Conservation (phyloP, 352 stramenopile genomes). For the Pythium sukuiense region DNA sequence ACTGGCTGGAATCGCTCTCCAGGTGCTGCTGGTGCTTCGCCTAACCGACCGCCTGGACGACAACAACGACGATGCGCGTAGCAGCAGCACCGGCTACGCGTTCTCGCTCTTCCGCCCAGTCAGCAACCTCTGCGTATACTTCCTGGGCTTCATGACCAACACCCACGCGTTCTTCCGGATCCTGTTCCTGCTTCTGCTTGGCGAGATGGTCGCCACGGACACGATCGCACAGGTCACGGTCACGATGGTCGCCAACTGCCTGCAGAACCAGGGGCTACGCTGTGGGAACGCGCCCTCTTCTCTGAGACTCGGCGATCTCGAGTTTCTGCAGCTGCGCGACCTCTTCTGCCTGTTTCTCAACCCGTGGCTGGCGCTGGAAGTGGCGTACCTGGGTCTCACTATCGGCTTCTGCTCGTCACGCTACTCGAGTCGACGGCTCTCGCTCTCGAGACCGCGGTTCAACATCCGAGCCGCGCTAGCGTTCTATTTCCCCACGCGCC, state of each 20-base stretch:
- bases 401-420: constrained; percentile 58
- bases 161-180: constrained; percentile 60
- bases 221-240: constrained; percentile 54
- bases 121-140: constrained; percentile 43
- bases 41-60: constrained; percentile 22
- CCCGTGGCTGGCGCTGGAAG: constrained; percentile 57
- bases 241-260: constrained; percentile 55
- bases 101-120: constrained; percentile 51
- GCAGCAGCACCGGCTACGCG: constrained; percentile 30
- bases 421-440: constrained; percentile 55
- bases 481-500: constrained; percentile 38
- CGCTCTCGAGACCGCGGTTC: constrained; percentile 53
- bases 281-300: constrained; percentile 39
- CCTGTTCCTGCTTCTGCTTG: constrained; percentile 35
- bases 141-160: constrained; percentile 74
- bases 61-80: constrained; percentile 17
- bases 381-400: constrained; percentile 45
- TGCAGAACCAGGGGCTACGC: constrained; percentile 38
- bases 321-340: constrained; percentile 40
- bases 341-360: constrained; percentile 44
- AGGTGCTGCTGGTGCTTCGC: constrained; percentile 36
- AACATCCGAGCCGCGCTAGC: constrained; percentile 60
- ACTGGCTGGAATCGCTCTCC: constrained; percentile 39
- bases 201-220: constrained; percentile 46
- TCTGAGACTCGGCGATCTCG: constrained; percentile 28